phyloP scores from a whole-genome alignment of 129 eudicot genomes.

The Arctium minus region DNA sequence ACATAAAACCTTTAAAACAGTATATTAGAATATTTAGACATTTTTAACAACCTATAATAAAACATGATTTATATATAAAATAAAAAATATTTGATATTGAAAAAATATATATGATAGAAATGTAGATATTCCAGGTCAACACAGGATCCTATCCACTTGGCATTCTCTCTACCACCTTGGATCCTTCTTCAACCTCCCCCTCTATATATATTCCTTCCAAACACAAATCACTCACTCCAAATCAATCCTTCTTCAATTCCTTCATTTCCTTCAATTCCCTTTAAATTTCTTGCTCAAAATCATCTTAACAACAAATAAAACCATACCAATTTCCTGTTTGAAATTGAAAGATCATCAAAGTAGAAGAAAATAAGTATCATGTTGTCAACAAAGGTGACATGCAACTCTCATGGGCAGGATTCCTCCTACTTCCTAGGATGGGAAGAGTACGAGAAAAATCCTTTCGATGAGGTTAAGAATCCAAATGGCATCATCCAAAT shows the following conservation, averaged over 20 bases:
- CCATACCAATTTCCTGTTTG: background rate
- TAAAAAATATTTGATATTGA: no score
- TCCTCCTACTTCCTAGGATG: constrained; percentile 95
- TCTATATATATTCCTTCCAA: constrained; percentile 29
- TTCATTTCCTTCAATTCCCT: constrained; percentile 5
- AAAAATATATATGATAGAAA: background rate
- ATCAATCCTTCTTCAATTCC: background rate
- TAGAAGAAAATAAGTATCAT: constrained; percentile 19
- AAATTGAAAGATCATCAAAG: background rate
- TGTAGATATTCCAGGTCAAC: constrained; percentile 15
- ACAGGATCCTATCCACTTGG: constrained; percentile 24
- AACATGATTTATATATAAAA: no score
- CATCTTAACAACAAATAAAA: background rate
- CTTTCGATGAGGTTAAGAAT: constrained; percentile 53
- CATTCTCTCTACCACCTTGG: constrained; percentile 24
- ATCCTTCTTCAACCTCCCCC: constrained; percentile 8
- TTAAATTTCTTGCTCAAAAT: background rate
- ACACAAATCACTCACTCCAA: constrained; percentile 24
- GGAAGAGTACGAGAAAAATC: constrained; percentile 98
- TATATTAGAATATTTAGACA: no score
- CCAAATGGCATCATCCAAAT: constrained; percentile 86
- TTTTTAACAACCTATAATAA: no score
- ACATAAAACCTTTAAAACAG: no score
- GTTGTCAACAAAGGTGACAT: constrained; percentile 66
- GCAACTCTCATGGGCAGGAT: constrained; percentile 87